Evolutionary conservation across 331 rosid genomes (phyloP), one percentile per base, ranked within the genome.

Genomic region (Arachis monticola): DNA sequence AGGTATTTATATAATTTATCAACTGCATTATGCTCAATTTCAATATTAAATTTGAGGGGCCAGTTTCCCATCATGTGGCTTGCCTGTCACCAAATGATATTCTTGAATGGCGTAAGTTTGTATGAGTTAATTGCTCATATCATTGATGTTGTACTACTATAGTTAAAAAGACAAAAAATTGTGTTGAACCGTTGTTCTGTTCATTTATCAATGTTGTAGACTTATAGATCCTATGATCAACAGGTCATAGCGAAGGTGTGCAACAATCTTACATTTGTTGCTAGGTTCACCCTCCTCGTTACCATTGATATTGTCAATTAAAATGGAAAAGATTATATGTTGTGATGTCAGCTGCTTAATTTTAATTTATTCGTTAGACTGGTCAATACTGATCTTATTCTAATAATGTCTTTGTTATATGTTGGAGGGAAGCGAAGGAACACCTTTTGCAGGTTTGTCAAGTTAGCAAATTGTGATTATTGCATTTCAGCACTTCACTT

Each of bases 371-470:
- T 67, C 74, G 60, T 67, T 80, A 60, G 51, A 45, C 61, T 73
- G 30, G 71, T 64, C 73, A 53, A 73, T 46, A 14, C 68, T 81
- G 76, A 67, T 80, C 60, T 77, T 64, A 67, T 79, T 71, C 31
- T 7, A 22, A 61, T 75, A 32, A 2, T 44, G 64, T 80, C 82
- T 73, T 87, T 92, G 99, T 89, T 95, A 92, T 58, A 91, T 95
- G 51, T 72, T 95, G 89, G 99, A 95, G 88, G 99, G 99, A 90
- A 92, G 98, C 30, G 93, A 92, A 80, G 99, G 93, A 80, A 95
- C 99, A 52, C 96, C 98, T 64, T 95, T 95, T 87, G 87, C 93
- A 76, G 98, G 99, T 95, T 63, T 67, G 85, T 83, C 14, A 32
- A 30, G 65, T 64, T 82, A 60, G 31, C 55, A 44, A 76, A 12